phyloP scores from a whole-genome alignment of 148 eudicot genomes.

The Euryodendron excelsum region DNA sequence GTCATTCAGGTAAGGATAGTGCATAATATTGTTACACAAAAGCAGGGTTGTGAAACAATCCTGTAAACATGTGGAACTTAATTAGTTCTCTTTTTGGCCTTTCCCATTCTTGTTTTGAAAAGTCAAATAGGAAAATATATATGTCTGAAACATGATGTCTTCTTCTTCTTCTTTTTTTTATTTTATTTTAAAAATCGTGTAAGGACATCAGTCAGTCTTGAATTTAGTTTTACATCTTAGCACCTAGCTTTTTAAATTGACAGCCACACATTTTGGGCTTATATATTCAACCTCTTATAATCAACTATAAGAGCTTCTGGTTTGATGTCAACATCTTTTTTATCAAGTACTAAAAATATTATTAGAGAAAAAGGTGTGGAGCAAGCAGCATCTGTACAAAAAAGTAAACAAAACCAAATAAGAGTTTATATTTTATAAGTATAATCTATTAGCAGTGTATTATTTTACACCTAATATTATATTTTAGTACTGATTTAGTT shows the following conservation, averaged over 20 bases:
- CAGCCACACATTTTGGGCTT: neutral
- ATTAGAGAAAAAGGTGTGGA: neutral
- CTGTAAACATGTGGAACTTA: neutral
- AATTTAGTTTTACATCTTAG: neutral
- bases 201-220: neutral
- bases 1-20: conserved; percentile 80
- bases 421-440: neutral
- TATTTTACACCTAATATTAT: neutral
- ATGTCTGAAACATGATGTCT: neutral
- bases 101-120: neutral
- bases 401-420: neutral
- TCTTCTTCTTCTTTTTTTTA: neutral
- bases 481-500: neutral
- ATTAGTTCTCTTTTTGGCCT: conserved; percentile 1
- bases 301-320: neutral
- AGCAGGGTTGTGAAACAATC: neutral
- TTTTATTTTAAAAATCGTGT: neutral
- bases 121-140: neutral
- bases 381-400: neutral
- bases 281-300: neutral
- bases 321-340: neutral
- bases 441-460: neutral
- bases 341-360: neutral
- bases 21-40: neutral
- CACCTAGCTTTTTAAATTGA: neutral